A percentile compares a stretch with the other conserved stretches of the same genome.
Evolutionary conservation across 495 filamentous ascomycete genomes (phyloP).

Genomic region (Penicillium argentinense): DNA sequence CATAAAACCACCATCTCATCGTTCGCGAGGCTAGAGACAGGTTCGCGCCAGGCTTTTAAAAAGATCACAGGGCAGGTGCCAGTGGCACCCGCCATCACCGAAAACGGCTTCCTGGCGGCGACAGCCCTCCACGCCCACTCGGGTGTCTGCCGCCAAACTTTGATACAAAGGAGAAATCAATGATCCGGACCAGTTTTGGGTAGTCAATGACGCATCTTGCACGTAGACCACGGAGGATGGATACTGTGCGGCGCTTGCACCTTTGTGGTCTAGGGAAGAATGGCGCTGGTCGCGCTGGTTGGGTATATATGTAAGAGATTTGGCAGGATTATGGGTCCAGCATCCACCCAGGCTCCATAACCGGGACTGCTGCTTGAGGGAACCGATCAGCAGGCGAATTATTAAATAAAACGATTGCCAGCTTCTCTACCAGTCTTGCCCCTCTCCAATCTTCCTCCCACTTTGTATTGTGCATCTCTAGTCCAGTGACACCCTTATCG

Average conservation of each 20-base stretch:
- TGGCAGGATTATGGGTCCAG: slow-evolving; percentile 4
- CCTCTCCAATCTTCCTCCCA: not conserved
- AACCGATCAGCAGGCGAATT: slow-evolving; percentile 14
- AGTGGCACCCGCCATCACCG: no score
- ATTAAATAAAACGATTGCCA: slow-evolving; percentile 8
- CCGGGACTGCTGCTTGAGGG: slow-evolving; percentile 16
- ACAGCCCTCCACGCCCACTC: no score
- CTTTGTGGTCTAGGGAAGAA: not conserved
- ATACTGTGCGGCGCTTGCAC: no score
- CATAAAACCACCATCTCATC: no score
- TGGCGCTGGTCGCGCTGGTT: slow-evolving; percentile 4
- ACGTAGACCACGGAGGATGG: no score
- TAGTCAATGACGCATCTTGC: slow-evolving; percentile 2
- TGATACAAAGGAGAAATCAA: not conserved
- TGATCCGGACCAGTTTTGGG: not conserved
- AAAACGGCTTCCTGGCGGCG: no score
- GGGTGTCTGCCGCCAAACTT: no score
- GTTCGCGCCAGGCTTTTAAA: no score
- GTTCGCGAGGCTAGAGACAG: no score
- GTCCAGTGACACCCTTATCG: slow-evolving; percentile 1
- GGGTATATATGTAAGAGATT: slow-evolving; percentile 3
- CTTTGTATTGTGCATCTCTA: slow-evolving; percentile 5
- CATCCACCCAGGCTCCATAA: slow-evolving; percentile 9
- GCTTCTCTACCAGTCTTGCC: not conserved
- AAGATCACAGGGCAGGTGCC: no score